Evolutionary conservation across 768 basidiomycete species (phyloP), one percentile per base, ranked within the genome.

Genomic region (Sporobolomyces roseus): DNA sequence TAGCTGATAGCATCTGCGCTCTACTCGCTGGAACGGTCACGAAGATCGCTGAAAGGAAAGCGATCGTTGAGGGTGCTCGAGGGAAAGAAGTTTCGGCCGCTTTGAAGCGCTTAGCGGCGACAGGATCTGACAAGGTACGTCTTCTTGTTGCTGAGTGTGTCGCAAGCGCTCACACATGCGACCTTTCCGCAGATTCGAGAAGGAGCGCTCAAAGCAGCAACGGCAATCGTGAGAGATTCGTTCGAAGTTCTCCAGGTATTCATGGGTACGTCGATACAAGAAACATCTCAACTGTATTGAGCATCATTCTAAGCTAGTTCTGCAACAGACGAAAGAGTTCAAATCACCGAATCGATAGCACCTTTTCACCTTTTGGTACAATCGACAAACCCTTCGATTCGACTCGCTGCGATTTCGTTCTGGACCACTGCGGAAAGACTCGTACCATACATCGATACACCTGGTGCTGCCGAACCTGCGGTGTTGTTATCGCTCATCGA

Each of bases 401-500:
- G 66, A 2, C 66, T 72, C 29, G 71, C 66, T 2, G 71, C 63
- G 0, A 29, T 54, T 0, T 46, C 66, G 0, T 64, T 68, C 43
- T 50, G 17, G 46, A 49, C 58, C 23, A 45, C 52, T 23, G 19
- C 54, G 17, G 16, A n/a, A 12, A 64, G 55, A 29, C 50, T 53
- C 8, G 41, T 32, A 45, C 38, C 56, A n/a, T n/a, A 29, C 25
- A 10, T 59, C 46, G 19, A 49, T n/a, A n/a, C n/a, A n/a, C n/a
- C 27, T 14, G 25, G 32, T 49, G 33, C 25, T 2, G 27, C n/a
- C 5, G 58, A 60, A 35, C 58, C 56, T 3, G 56, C 41, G 27
- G 45, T 58, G 27, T 33, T 76, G 29, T 65, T 76, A 8, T 13
- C 17, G 10, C 38, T 76, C 27, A 45, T 74, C 21, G 62, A 58